Conservation (phyloP, 306 rosid species). For the Quercus dentata region DNA sequence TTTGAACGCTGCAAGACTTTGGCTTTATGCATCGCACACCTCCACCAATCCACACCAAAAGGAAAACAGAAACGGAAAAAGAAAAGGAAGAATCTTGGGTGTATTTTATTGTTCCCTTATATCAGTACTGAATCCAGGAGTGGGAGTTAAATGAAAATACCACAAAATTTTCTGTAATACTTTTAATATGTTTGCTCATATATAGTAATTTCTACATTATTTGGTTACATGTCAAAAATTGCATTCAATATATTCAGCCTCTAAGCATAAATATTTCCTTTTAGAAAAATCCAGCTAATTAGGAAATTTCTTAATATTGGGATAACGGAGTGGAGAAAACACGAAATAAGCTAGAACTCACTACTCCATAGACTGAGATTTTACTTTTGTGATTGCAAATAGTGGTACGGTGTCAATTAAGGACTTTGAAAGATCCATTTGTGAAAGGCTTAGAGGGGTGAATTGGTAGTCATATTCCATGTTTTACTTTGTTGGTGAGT, state of each 20-base stretch:
- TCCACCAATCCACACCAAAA: neutral
- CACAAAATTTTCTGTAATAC: neutral
- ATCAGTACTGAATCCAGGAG: neutral
- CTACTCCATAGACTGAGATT: neutral
- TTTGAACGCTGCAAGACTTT: neutral
- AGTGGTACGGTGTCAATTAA: too few species aligned
- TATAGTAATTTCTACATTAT: neutral
- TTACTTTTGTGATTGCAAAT: neutral
- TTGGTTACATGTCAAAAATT: neutral
- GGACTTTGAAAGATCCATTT: too few species aligned
- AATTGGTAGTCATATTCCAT: neutral
- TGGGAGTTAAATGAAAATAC: neutral
- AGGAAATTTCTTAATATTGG: neutral
- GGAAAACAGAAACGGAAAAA: neutral
- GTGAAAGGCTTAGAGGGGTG: too few species aligned
- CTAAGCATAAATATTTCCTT: neutral
- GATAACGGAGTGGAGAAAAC: neutral
- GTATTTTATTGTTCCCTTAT: neutral
- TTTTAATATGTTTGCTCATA: neutral
- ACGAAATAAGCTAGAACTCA: neutral
- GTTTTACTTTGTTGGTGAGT: neutral
- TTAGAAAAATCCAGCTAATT: neutral
- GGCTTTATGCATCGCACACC: neutral
- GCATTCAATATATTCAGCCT: neutral
- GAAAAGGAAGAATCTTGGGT: neutral